Evolutionary conservation across 257 asterid species (phyloP).

Genomic region (Solanum infundibuliforme): DNA sequence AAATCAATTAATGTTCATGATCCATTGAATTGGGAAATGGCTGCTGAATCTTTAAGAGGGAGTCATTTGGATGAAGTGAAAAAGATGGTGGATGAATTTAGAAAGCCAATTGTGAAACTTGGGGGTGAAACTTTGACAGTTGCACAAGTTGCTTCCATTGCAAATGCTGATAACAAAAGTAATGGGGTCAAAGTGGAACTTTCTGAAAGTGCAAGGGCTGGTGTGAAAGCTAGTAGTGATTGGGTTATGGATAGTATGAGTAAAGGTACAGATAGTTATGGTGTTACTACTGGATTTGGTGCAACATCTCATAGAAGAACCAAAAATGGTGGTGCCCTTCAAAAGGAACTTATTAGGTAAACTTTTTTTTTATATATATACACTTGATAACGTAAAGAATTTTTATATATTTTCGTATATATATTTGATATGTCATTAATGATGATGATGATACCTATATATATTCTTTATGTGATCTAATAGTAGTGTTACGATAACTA

Average conservation of each 20-base stretch:
- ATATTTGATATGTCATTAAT: neutral
- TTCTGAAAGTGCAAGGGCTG: conserved; percentile 65
- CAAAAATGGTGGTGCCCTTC: conserved; percentile 84
- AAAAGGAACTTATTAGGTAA: conserved; percentile 86
- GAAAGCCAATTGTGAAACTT: conserved; percentile 66
- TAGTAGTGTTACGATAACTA: neutral
- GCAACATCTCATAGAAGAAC: conserved; percentile 86
- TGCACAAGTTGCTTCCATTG: conserved; percentile 82
- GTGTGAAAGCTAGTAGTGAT: conserved; percentile 37
- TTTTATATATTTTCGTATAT: neutral
- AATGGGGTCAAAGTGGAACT: conserved; percentile 62
- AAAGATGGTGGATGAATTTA: conserved; percentile 71
- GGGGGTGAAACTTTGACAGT: conserved; percentile 71
- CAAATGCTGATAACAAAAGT: conserved; percentile 18
- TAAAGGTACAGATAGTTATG: conserved; percentile 84
- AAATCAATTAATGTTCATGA: conserved; percentile 13
- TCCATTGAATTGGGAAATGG: conserved; percentile 79
- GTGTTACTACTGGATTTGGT: conserved; percentile 86
- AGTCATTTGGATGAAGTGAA: conserved; percentile 87
- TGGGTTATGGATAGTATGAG: conserved; percentile 27
- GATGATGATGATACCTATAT: neutral
- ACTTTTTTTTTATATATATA: neutral
- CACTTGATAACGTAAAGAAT: neutral
- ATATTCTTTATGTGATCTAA: neutral
- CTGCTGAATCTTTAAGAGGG: conserved; percentile 67